Evolutionary conservation across 179 eudicot species (phyloP).

Genomic region (Camellia oleifera): DNA sequence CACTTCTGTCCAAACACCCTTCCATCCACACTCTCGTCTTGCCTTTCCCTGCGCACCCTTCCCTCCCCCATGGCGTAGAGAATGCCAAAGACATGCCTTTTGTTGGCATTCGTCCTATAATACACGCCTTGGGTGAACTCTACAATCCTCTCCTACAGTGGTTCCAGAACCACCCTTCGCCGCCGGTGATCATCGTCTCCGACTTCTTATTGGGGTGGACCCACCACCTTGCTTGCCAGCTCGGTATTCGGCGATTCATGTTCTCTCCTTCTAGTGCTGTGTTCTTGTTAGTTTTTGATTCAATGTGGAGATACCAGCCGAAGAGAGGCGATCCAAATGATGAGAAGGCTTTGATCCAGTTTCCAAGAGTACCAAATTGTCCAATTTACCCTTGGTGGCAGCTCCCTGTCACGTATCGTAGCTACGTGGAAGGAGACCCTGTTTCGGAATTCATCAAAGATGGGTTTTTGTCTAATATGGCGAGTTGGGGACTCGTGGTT

Average conservation of each 20-base stretch:
- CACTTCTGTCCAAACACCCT: slow-evolving; percentile 47
- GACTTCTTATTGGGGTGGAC: slow-evolving; percentile 75
- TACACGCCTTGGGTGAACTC: slow-evolving; percentile 16
- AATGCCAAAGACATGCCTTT: not conserved
- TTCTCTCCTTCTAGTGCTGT: slow-evolving; percentile 49
- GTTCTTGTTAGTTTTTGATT: slow-evolving; percentile 21
- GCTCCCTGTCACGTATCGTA: slow-evolving; percentile 27
- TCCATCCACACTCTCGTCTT: not conserved
- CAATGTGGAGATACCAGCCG: slow-evolving; percentile 29
- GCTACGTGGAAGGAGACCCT: slow-evolving; percentile 27
- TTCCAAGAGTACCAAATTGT: slow-evolving; percentile 17
- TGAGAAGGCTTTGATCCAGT: not conserved
- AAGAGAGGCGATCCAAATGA: not conserved
- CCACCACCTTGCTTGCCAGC: slow-evolving; percentile 31
- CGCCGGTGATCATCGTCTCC: slow-evolving; percentile 60
- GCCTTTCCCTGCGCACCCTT: slow-evolving; percentile 26
- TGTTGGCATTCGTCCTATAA: too few relatives aligned
- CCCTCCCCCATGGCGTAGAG: slow-evolving; percentile 25
- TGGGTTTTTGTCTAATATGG: slow-evolving; percentile 32
- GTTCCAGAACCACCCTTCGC: slow-evolving; percentile 54
- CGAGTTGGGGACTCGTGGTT: slow-evolving; percentile 37
- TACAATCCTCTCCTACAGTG: slow-evolving; percentile 42
- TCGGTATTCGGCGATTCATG: slow-evolving; percentile 40
- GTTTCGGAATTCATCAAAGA: slow-evolving; percentile 31
- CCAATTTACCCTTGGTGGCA: slow-evolving; percentile 23